Evolutionary conservation across 176 grass and related monocot species (phyloP), one percentile per base, ranked within the genome.

Genomic region (Raddia guianensis): DNA sequence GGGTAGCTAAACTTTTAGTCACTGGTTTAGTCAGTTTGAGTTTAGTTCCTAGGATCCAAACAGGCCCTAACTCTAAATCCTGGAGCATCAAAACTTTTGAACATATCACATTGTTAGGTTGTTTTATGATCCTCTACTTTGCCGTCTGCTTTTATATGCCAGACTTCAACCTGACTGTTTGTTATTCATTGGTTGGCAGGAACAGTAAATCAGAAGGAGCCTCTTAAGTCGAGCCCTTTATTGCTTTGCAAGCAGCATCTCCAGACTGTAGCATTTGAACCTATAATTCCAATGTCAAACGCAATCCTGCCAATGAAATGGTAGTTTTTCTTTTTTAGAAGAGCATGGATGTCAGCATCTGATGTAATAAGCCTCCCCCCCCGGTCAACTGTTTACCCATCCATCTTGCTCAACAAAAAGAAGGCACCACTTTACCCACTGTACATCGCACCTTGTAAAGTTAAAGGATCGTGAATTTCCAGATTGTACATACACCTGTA

Each of bases 401-500:
- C 54, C 63, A 76, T 49, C 12, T 66, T 76, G 18, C 68, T 49
- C 50, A 48, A 54, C 8, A 27, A 58, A 70, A 57, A 51, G 37
- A 46, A 56, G 14, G n/a, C 66, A 21, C n/a, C 33, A 50, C 7
- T 46, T 32, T 71, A 77, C 14, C 18, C 20, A 14, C 48, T 76
- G 71, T 72, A 60, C 64, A 64, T 75, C 64, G 71, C 64, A 54
- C 6, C 20, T 9, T 80, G 87, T 80, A 80, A 80, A 80, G 70
- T 3, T 55, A 64, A 64, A 63, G 32, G 37, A 78, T 72, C 42
- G 45, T 83, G 74, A 73, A 44, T 66, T 51, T 51, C 34, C 75
- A 76, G 47, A 37, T 73, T 80, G 74, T 76, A 76, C 49, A 89
- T 85, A 78, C 12, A 79, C 40, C 48, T 80, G 73, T 53, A 82